Conservation (phyloP, 2,329 filamentous ascomycete species). For the Elsinoe arachidis region DNA sequence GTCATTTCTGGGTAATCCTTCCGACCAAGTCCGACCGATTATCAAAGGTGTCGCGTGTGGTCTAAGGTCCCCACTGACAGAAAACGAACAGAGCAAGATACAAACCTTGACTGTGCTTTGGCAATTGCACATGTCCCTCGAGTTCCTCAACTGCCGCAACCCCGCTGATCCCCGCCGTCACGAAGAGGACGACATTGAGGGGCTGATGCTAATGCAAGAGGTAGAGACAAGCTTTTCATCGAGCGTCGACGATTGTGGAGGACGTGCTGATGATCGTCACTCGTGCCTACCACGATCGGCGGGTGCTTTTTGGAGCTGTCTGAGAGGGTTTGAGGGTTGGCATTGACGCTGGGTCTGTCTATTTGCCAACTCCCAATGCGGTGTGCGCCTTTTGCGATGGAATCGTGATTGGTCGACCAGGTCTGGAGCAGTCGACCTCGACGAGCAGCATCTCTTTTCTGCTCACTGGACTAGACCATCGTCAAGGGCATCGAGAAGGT, state of each 20-base stretch:
- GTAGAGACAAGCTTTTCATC: background rate
- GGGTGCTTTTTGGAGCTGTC: background rate
- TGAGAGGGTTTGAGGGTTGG: background rate
- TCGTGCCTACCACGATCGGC: conserved; percentile 1
- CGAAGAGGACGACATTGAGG: background rate
- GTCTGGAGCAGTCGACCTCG: background rate
- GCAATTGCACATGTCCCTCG: background rate
- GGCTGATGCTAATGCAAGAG: background rate
- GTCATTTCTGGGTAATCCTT: too few relatives aligned
- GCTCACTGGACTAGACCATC: background rate
- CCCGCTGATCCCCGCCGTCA: background rate
- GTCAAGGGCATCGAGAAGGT: too few relatives aligned
- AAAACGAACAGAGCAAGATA: too few relatives aligned
- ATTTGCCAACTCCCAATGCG: background rate
- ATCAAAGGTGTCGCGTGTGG: too few relatives aligned
- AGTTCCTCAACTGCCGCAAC: background rate
- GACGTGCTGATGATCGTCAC: conserved; percentile 9
- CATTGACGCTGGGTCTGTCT: background rate
- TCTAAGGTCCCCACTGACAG: too few relatives aligned
- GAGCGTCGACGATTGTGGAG: conserved; percentile 5
- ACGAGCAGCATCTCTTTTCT: background rate
- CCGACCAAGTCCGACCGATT: too few relatives aligned
- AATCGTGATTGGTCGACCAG: background rate
- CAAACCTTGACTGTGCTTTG: too few relatives aligned
- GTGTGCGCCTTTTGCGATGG: background rate